Evolutionary conservation across 768 basidiomycete species (phyloP), one percentile per base, ranked within the genome.

Genomic region (Suillus variegatus): DNA sequence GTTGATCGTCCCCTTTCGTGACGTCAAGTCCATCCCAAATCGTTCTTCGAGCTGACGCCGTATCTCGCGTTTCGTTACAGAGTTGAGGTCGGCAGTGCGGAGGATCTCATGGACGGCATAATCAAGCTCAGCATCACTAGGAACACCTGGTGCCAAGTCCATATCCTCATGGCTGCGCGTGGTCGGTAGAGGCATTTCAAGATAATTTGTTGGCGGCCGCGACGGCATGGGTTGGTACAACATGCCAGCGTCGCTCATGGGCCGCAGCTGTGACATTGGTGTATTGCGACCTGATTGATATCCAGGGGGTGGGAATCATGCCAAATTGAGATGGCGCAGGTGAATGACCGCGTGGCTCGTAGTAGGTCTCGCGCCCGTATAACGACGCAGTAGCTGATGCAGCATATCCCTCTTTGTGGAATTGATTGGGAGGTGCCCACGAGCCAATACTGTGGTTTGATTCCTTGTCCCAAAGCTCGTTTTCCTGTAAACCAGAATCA

Each of bases 391-490:
- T 88, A 18, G 84, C 87, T 4, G 91, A 92, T 72, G 93, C 90
- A 4, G 89, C 82, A 63, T 93, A 93, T 2, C 88, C 92, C 35
- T 90, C 88, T 71, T 87, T 89, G 68, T 85, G 88, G 68, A 84
- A 75, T 72, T 90, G 91, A 47, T 80, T 79, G 1, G 92, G 93
- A 41, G 94, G 94, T 12, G 91, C 89, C 92, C 94, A 97, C 0
- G 93, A 95, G 9, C 94, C 94, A 60, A 95, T 93, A 66, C 93
- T 95, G 77, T 97, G 95, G 72, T 96, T 96, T 0, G 93, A 95
- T 69, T 97, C 95, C 76, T 95, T 95, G 74, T 97, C 95, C 95
- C 95, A 98, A 13, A 97, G 86, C 76, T 97, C 95, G 72, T 96
- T 97, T 83, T 94, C 90, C 92, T 94, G 68, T 8, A 36, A 55